Conservation (phyloP, 108 stramenopile species). For the Skeletonema tropicum region DNA sequence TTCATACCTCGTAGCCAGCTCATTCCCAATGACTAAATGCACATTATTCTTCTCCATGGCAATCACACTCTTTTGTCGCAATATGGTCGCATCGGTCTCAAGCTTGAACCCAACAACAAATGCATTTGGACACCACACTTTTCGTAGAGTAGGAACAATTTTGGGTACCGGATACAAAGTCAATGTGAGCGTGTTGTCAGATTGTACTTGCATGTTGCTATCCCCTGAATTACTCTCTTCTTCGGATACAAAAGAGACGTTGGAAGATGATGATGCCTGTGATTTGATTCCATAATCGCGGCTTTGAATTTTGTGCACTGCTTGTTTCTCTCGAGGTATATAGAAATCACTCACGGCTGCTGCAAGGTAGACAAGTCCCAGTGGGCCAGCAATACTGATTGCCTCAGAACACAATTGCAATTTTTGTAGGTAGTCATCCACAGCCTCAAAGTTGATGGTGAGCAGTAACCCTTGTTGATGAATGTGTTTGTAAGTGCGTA, state of each 20-base stretch:
- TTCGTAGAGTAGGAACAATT: constrained; percentile 74
- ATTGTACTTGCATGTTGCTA: constrained; percentile 15
- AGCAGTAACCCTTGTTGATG: constrained; percentile 65
- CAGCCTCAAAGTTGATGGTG: constrained; percentile 79
- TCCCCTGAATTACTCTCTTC: constrained; percentile 12
- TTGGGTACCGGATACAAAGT: constrained; percentile 91
- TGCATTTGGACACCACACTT: constrained; percentile 88
- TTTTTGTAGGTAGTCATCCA: constrained; percentile 87
- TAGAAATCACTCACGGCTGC: constrained; percentile 98
- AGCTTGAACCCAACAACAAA: constrained; percentile 98
- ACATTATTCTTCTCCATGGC: constrained; percentile 90
- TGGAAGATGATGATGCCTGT: neutral
- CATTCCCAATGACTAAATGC: constrained; percentile 96
- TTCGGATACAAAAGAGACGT: neutral
- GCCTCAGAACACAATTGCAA: constrained; percentile 64
- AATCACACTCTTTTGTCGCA: constrained; percentile 84
- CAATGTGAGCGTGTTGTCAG: constrained; percentile 56
- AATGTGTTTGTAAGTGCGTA: constrained; percentile 52
- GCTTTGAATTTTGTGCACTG: constrained; percentile 96
- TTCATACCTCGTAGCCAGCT: constrained; percentile 86
- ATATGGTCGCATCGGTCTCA: constrained; percentile 91
- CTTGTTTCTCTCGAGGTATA: constrained; percentile 78
- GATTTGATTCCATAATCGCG: constrained; percentile 34
- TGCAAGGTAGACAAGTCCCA: constrained; percentile 85
- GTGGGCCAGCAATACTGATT: constrained; percentile 57